A percentile compares a stretch with the other conserved stretches of the same genome.
Conservation (phyloP, 352 stramenopile genomes). For the Phytophthora tentaculata region DNA sequence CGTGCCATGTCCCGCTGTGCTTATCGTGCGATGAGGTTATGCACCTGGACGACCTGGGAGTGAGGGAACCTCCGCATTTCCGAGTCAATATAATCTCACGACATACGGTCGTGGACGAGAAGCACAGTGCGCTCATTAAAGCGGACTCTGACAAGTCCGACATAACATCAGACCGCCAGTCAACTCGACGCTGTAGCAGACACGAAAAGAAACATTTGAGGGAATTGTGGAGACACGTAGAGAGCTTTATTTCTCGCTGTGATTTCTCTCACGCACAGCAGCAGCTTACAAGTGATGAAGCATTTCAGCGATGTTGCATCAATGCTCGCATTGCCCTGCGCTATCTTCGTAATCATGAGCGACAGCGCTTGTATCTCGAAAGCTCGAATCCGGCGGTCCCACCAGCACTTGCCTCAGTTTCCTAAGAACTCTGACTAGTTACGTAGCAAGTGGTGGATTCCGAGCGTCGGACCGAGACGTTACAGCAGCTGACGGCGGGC, state of each 20-base stretch:
- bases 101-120: not conserved
- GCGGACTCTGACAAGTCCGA: not conserved
- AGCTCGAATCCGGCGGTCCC: conserved; percentile 32
- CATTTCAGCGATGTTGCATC: conserved; percentile 28
- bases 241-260: conserved; percentile 31
- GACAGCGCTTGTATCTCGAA: conserved; percentile 23
- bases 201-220: conserved; percentile 33
- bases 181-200: conserved; percentile 13
- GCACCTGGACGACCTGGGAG: conserved; percentile 70
- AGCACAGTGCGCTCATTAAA: not conserved
- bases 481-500: conserved; percentile 31
- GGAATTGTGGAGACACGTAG: conserved; percentile 36
- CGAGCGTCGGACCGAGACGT: conserved; percentile 13
- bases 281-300: conserved; percentile 16
- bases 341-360: conserved; percentile 40
- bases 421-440: conserved; percentile 6
- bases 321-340: conserved; percentile 26
- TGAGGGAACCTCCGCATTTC: conserved; percentile 55
- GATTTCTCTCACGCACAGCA: conserved; percentile 4
- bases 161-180: not conserved
- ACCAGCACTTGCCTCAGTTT: conserved; percentile 28
- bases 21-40: conserved; percentile 49
- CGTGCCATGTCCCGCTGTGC: conserved; percentile 56
- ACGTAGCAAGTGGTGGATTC: conserved; percentile 29
- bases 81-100: conserved; percentile 56